Percentiles rank a stretch among this genome's conserved stretches.
phyloP scores from a whole-genome alignment of 768 basidiomycete species.

The Hemileccinum impolitum region DNA sequence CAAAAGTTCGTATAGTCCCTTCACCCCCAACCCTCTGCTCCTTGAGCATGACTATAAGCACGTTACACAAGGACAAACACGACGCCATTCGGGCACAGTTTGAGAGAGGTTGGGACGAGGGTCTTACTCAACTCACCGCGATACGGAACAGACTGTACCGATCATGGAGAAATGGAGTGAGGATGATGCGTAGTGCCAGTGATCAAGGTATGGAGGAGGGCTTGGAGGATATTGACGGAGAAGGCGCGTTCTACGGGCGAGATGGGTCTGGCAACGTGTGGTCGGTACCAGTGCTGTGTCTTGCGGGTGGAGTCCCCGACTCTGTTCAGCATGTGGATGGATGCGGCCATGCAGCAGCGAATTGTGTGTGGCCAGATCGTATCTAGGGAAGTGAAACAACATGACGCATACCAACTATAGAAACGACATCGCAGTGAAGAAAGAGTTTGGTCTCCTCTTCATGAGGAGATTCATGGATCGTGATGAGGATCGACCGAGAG shows the following conservation, averaged over 20 bases:
- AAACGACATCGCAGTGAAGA: neutral
- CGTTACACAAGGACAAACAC: slow-evolving; percentile 33
- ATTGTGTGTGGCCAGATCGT: slow-evolving; percentile 34
- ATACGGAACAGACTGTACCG: slow-evolving; percentile 42
- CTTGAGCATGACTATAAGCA: slow-evolving; percentile 41
- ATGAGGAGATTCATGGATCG: neutral
- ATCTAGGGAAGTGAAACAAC: slow-evolving; percentile 16
- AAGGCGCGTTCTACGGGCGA: slow-evolving; percentile 25
- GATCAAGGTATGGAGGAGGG: slow-evolving; percentile 29
- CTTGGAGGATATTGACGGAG: slow-evolving; percentile 31
- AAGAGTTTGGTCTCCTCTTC: neutral
- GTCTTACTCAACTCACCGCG: slow-evolving; percentile 50
- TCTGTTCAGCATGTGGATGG: slow-evolving; percentile 31
- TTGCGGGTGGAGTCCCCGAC: slow-evolving; percentile 32
- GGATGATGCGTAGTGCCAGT: slow-evolving; percentile 40
- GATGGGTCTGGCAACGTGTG: slow-evolving; percentile 8
- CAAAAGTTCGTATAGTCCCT: slow-evolving; percentile 57
- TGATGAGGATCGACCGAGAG: slow-evolving; percentile 41
- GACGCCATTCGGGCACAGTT: slow-evolving; percentile 49
- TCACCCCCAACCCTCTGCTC: slow-evolving; percentile 47
- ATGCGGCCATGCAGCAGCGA: slow-evolving; percentile 37
- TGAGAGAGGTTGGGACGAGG: slow-evolving; percentile 60
- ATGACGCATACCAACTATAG: slow-evolving; percentile 5
- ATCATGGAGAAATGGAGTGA: slow-evolving; percentile 46
- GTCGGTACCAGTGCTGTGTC: slow-evolving; percentile 35